Base-by-base conservation (phyloP, 495 filamentous ascomycete genomes). In the Ramalina intermedia region DNA sequence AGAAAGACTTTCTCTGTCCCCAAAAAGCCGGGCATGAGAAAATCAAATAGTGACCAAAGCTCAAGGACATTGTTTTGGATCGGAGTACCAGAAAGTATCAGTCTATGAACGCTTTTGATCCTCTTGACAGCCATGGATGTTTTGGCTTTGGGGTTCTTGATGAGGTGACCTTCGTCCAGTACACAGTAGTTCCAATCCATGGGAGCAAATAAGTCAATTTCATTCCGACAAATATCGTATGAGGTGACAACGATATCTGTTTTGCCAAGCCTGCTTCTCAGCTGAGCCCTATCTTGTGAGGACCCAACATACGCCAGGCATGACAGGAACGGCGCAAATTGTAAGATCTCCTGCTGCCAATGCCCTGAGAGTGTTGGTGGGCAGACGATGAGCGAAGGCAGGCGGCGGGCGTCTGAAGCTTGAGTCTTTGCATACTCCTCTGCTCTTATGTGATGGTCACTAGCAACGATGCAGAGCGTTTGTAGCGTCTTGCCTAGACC, bases 61-160 rank as follows among this genome's bases (percentile, higher is more conserved):
- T 98, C 91, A 7, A 95, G 73, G 17, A 98, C 82, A 61, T 96
- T 98, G 65, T 98, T 98, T 62, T 98, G 91, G 58, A 98, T 98
- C 0, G 91, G 91, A 2, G 91, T 98, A 38, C 91, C 91, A 12
- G 91, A 96, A 5, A 98, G 75, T 53, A 98, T 96, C 35, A 98
- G 71, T 11, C 91, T 85, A 63, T 98, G 91, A 53, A 96, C 95
- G 62, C 86, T 93, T 21, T 73, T 58, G 35, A 98, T 69, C 37
- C 76, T 75, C 69, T 98, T 98, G 52, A 96, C 93, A 1, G 90
- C 88, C 27, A 85, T 63, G 5, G 85, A 93, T 44, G 89, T 84
- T 68, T 96, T 96, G 0, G 93, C 84, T 59, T 86, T 88, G 1
- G 93, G 85, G 61, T 98, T 98, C 71, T 98, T 98, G 70, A 98